phyloP scores from a whole-genome alignment of 257 asterid species.

The Ophiorrhiza pumila region DNA sequence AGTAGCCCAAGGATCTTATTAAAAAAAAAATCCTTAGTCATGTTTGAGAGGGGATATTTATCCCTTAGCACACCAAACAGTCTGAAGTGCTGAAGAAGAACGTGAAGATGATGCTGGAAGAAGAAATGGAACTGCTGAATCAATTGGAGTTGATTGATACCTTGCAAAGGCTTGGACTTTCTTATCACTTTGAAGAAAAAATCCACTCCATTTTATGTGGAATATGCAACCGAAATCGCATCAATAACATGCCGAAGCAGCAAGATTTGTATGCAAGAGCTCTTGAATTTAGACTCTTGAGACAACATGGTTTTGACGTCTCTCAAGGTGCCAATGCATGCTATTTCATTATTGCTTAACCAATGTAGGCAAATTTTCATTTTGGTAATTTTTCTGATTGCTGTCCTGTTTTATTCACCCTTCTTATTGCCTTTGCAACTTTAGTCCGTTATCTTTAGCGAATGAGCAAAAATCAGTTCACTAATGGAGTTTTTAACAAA shows the following conservation, averaged over 20 bases:
- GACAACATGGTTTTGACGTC: constrained; percentile 14
- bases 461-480: too few relatives aligned
- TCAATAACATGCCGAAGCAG: background rate
- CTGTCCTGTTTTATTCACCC: too few relatives aligned
- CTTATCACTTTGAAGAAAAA: constrained; percentile 2
- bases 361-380: too few relatives aligned
- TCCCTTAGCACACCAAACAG: background rate
- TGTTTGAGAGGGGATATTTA: too few relatives aligned
- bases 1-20: too few relatives aligned
- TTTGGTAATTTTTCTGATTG: too few relatives aligned
- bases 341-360: too few relatives aligned
- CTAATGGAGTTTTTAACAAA: too few relatives aligned
- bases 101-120: constrained; percentile 4
- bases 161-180: constrained; percentile 13
- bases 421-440: too few relatives aligned
- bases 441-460: too few relatives aligned
- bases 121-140: background rate
- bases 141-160: constrained; percentile 3
- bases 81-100: background rate
- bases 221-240: background rate
- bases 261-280: too few relatives aligned
- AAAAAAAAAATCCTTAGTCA: too few relatives aligned
- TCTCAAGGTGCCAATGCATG: constrained; percentile 10
- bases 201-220: background rate
- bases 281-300: constrained; percentile 21